Base-by-base conservation (phyloP, 2,329 filamentous ascomycete genomes). In the Stagonosporopsis cucurbitacearum region DNA sequence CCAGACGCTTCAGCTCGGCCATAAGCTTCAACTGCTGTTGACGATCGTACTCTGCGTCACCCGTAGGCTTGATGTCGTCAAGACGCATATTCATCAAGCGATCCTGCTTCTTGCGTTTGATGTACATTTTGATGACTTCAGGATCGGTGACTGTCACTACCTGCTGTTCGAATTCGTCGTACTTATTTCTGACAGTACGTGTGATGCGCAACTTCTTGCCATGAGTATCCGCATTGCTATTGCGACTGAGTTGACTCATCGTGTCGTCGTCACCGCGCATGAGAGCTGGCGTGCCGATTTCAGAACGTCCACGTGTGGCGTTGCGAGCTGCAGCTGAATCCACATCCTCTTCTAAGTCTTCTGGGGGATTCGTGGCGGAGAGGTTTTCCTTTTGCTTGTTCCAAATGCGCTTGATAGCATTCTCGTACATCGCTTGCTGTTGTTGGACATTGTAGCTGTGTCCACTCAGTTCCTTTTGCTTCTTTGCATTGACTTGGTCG, bases 371-470 rank as follows among this genome's bases (percentile, higher is more conserved):
- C 1, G 80, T 80, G 54, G 95, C 90, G 6, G 88, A 88, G 6
- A 98, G 81, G 48, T 89, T 94, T 13, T 84, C 79, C 74, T 89
- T 91, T 74, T 98, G 94, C 63, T 89, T 88, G 58, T 92, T 88
- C 95, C 95, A 99, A 58, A 98, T 97, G 58, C 91, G 87, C 52
- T 88, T 86, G 65, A 99, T 97, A 20, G 92, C 92, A 49, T 93
- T 88, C 65, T 96, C 92, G 73, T 99, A 99, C 67, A 92, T 90
- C 59, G 87, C 88, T 70, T 98, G 92, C 74, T 99, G 95, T 64
- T 91, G 88, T 71, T 94, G 95, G 58, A 99, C 95, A 62, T 99
- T 99, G 80, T 99, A 99, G 65, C 91, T 93, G 77, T 99, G 95
- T 0, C 95, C 95, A 51, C 92, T 92, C 62, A 83, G 80, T 53